Conservation (phyloP, 116 monocot species). For the Zostera marina region DNA sequence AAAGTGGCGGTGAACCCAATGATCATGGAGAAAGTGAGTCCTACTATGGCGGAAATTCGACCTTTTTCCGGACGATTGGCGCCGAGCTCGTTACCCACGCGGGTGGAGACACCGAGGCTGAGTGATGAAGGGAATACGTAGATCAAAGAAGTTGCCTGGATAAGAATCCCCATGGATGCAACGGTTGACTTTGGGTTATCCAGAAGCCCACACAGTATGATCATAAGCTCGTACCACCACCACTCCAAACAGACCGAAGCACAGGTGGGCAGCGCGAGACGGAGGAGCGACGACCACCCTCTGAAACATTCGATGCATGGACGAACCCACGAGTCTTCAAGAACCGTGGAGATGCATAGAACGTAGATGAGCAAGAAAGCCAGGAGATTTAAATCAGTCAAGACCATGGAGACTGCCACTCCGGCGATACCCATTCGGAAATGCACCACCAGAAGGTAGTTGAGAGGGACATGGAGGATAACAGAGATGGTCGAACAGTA, state of each 20-base stretch:
- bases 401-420: conserved; percentile 51
- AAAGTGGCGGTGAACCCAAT: conserved; percentile 38
- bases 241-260: conserved; percentile 83
- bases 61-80: conserved; percentile 39
- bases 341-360: conserved; percentile 19
- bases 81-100: conserved; percentile 71
- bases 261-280: conserved; percentile 58
- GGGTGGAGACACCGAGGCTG: conserved; percentile 53
- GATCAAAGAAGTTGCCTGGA: conserved; percentile 74
- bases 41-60: conserved; percentile 23
- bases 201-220: conserved; percentile 57
- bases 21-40: conserved; percentile 17
- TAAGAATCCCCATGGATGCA: conserved; percentile 86
- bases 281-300: conserved; percentile 48
- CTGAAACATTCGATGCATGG: conserved; percentile 45
- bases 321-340: conserved; percentile 39
- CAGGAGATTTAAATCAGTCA: conserved; percentile 51
- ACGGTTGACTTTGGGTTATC: conserved; percentile 43
- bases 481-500: conserved; percentile 62
- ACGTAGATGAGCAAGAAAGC: conserved; percentile 23
- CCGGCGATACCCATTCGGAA: conserved; percentile 56
- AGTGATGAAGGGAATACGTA: conserved; percentile 83
- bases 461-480: conserved; percentile 52
- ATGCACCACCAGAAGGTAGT: conserved; percentile 61
- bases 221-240: conserved; percentile 99